Evolutionary conservation across 257 asterid genomes (phyloP), one percentile per base, ranked within the genome.

Genomic region (Rehmannia glutinosa): DNA sequence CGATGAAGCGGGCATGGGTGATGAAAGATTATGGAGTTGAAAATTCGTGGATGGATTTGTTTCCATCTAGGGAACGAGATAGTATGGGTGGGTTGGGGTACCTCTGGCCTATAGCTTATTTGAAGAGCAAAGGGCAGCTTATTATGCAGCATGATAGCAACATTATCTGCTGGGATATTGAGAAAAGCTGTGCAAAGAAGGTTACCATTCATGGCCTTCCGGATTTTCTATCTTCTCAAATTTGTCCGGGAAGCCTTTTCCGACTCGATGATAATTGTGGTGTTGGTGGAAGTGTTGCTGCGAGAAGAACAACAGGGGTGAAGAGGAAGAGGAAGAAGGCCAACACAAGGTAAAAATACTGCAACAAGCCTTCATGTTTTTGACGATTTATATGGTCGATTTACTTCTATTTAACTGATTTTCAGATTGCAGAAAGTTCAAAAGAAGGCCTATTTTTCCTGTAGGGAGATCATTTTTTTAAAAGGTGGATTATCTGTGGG

Each of bases 81-180:
- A 25, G 8, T 24, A 12, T 39, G 24, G 12, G 15, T 25, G n/a
- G 49, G 9, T 36, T 8, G 19, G 30, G 19, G 13, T 0, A 1
- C 15, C 15, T 32, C 9, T 24, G 32, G 73, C 68, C 65, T 32
- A 4, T 46, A 12, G 62, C 74, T 8, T 69, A 59, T 69, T 15
- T 20, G 32, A 47, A 69, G 58, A 46, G 41, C 25, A 35, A 32
- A 10, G 27, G 47, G n/a, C 42, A 17, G 21, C 60, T 69, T 32
- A 59, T 69, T 59, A 4, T 69, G 1, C 74, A 46, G 19, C 56
- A 47, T 17, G 28, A 15, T 2, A n/a, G 6, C 5, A 15, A 6
- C 39, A 56, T 58, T 11, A 19, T 69, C 1, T 35, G 49, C 61
- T 30, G 30, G 20, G 61, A 58, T 33, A 16, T 21, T n/a, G 42